Evolutionary conservation across 2,329 filamentous ascomycete genomes (phyloP), one percentile per base, ranked within the genome.

Genomic region (Xylariaceae sp.): DNA sequence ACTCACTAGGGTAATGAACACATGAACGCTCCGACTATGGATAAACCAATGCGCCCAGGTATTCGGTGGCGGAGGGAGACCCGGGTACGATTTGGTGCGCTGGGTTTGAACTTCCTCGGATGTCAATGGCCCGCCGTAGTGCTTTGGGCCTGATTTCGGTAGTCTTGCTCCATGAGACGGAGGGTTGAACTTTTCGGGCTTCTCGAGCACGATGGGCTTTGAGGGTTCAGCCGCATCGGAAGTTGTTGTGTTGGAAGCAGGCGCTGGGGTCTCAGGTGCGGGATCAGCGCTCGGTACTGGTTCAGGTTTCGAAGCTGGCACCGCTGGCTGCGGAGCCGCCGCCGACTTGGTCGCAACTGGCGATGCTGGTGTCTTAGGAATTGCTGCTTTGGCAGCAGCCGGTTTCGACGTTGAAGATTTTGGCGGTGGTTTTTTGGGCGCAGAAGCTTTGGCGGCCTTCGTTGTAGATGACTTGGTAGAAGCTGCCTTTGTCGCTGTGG

Each of bases 161-260:
- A 91, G 81, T 6, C 89, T 81, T 20, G 89, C 79, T 12, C 89
- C 88, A 73, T 98, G 95, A 0, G 93, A 98, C 0, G 95, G 95
- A 2, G 95, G 93, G 46, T 90, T 90, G 81, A 96, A 98, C 72
- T 88, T 89, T 68, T 89, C 83, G 20, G 93, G 93, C 74, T 97
- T 91, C 67, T 90, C 90, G 62, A 99, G 87, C 4, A 91, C 83
- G 59, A 87, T 81, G 37, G 85, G 83, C 68, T 88, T 89, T 60
- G 74, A 76, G 55, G 65, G 65, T 61, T 67, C 62, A 48, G 44
- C 58, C 12, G 54, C 48, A 7, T 55, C 44, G 18, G 58, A 43
- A 20, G 63, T 9, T 2, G 57, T 23, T 2, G 56, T 48, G 12
- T 62, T 59, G 6, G 55, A 23, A 1, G 53, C 46, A 7, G 57